A percentile compares a stretch with the other conserved stretches of the same genome.
Evolutionary conservation across 2,329 filamentous ascomycete genomes (phyloP).

Genomic region (Penicillium digitatum): DNA sequence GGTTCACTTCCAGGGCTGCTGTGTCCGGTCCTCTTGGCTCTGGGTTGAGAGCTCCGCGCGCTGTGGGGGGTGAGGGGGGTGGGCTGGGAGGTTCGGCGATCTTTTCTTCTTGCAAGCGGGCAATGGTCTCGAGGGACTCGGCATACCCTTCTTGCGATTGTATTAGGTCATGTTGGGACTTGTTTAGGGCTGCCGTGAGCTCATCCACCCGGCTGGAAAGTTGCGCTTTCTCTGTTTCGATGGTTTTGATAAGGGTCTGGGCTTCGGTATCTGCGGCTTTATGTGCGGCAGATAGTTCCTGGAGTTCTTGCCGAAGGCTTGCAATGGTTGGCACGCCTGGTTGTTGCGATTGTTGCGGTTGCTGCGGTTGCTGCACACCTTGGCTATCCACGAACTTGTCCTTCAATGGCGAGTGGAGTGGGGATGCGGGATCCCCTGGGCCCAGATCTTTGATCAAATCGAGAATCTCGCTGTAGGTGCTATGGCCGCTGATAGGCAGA

Average conservation of each 20-base stretch:
- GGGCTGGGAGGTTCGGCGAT: constrained; percentile 30
- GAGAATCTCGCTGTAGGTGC: constrained; percentile 40
- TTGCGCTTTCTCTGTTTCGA: constrained; percentile 40
- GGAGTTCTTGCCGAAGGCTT: constrained; percentile 29
- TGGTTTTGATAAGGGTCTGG: constrained; percentile 35
- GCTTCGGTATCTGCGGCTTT: constrained; percentile 36
- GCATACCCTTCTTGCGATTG: constrained; percentile 32
- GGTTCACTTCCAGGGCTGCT: constrained; percentile 29
- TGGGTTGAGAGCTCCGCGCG: constrained; percentile 4
- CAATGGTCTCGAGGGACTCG: constrained; percentile 29
- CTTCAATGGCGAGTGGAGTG: constrained; percentile 13
- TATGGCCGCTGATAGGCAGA: constrained; percentile 32
- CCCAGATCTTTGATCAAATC: constrained; percentile 37
- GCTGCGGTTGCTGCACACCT: constrained; percentile 24
- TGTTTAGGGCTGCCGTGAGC: constrained; percentile 31
- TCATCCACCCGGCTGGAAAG: constrained; percentile 36
- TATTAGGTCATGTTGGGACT: constrained; percentile 30
- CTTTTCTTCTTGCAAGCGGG: constrained; percentile 29
- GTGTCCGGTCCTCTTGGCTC: constrained; percentile 12
- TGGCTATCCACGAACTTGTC: constrained; percentile 17
- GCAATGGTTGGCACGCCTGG: constrained; percentile 11
- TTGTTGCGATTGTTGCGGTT: constrained; percentile 22
- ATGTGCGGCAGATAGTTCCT: constrained; percentile 27
- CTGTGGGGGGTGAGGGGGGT: constrained; percentile 27
- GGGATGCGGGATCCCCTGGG: constrained; percentile 18